These are phyloP conservation scores for Monilinia polystroma DNA, from an alignment of 2,329 filamentous ascomycete species.

Conservation along the genomic window DNA sequence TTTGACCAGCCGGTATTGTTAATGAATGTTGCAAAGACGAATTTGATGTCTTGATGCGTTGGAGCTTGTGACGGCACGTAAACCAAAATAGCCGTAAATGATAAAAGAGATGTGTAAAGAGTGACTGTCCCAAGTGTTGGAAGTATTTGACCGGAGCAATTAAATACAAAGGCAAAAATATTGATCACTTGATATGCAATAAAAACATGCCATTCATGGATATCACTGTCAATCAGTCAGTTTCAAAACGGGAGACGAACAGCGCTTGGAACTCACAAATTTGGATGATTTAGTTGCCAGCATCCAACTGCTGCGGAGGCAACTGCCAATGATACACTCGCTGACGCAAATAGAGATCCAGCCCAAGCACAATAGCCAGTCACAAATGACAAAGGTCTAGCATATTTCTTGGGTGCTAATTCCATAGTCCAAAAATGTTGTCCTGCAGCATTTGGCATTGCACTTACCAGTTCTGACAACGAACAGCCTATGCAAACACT, in stretches of 20 bases:
- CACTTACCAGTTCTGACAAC: slow-evolving; percentile 21
- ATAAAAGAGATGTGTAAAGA: slow-evolving; percentile 20
- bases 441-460: slow-evolving; percentile 23
- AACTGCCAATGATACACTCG: slow-evolving; percentile 19
- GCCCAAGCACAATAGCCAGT: slow-evolving; percentile 23
- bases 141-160: slow-evolving; percentile 17
- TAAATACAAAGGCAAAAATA: slow-evolving; percentile 20
- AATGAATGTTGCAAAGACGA: slow-evolving; percentile 25
- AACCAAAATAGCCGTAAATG: slow-evolving; percentile 17
- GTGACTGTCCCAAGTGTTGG: slow-evolving; percentile 19
- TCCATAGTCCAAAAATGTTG: slow-evolving; percentile 24
- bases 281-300: slow-evolving; percentile 17
- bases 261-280: slow-evolving; percentile 8
- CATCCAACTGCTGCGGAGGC: slow-evolving; percentile 20
- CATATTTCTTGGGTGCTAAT: slow-evolving; percentile 21
- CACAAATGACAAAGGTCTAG: slow-evolving; percentile 18
- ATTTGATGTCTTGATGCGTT: slow-evolving; percentile 19
- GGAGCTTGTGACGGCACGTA: slow-evolving; percentile 16
- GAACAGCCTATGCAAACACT: slow-evolving; percentile 18
- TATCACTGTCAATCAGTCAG: not conserved
- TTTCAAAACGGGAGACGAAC: not conserved
- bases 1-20: slow-evolving; percentile 24
- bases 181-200: slow-evolving; percentile 20
- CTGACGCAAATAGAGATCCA: slow-evolving; percentile 20
- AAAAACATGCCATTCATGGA: slow-evolving; percentile 20